Evolutionary conservation across 495 filamentous ascomycete species (phyloP).

Genomic region (Usnea hakonensis): DNA sequence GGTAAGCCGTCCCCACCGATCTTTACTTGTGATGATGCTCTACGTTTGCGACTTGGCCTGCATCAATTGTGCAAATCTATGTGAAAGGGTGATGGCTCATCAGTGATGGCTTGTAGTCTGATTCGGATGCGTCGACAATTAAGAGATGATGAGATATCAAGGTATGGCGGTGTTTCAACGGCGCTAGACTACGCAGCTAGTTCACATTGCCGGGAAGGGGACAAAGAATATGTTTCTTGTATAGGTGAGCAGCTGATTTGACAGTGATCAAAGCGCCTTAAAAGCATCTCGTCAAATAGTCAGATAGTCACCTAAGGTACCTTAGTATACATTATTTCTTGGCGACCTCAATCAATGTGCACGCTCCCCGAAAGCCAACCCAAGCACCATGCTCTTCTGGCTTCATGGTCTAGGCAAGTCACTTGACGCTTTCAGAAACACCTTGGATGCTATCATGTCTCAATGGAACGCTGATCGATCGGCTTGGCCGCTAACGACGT

Average conservation of each 20-base stretch:
- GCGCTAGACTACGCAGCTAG: background rate
- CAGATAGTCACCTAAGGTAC: too few species aligned
- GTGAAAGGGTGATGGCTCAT: background rate
- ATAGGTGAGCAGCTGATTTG: background rate
- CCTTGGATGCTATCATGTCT: constrained; percentile 8
- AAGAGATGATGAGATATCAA: background rate
- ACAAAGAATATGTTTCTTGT: background rate
- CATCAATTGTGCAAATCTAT: background rate
- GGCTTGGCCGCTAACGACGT: constrained; percentile 5
- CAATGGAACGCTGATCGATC: constrained; percentile 9
- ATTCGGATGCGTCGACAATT: too few species aligned
- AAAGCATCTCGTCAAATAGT: background rate
- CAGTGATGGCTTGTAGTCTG: background rate
- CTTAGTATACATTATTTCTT: constrained; percentile 5
- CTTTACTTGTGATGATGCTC: background rate
- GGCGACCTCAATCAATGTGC: background rate
- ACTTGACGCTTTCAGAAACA: background rate
- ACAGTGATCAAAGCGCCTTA: background rate
- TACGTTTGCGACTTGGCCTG: background rate
- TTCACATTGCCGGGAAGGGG: background rate
- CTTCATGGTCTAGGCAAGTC: background rate
- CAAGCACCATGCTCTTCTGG: background rate
- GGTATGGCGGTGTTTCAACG: background rate
- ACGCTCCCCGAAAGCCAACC: constrained; percentile 1
- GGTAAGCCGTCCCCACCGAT: constrained; percentile 39